Evolutionary conservation across 2,329 filamentous ascomycete species (phyloP).

Genomic region (Aureobasidium sp.): DNA sequence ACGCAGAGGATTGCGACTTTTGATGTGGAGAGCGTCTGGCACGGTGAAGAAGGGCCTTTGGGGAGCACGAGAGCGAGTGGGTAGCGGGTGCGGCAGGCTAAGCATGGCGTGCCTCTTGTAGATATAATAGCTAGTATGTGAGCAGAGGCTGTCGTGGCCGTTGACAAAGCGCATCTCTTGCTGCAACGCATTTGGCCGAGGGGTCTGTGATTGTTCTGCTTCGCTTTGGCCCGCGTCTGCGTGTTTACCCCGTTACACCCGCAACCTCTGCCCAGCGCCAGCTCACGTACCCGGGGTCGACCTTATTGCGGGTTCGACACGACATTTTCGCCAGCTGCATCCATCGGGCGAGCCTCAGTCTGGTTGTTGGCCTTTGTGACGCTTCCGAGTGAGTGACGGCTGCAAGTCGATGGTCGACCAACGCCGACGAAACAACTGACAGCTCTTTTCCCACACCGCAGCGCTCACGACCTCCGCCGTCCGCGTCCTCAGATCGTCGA

Average conservation of each 20-base stretch:
- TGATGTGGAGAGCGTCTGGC: constrained; percentile 3
- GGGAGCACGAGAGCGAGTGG: neutral
- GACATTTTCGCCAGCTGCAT: constrained; percentile 8
- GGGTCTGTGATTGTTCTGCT: constrained; percentile 6
- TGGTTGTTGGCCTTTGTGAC: constrained; percentile 6
- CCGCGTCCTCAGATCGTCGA: neutral
- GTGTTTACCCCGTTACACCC: constrained; percentile 15
- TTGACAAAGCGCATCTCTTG: neutral
- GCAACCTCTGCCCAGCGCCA: constrained; percentile 11
- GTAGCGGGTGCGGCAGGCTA: neutral
- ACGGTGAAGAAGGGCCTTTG: constrained; percentile 12
- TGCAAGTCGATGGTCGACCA: neutral
- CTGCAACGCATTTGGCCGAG: constrained; percentile 1
- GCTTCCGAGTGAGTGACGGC: constrained; percentile 1
- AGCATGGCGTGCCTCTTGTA: constrained; percentile 4
- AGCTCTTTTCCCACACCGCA: neutral
- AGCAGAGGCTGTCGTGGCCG: neutral
- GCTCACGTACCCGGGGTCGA: constrained; percentile 11
- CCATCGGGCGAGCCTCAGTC: neutral
- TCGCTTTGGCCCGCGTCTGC: constrained; percentile 13
- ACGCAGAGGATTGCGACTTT: constrained; percentile 11
- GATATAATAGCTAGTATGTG: neutral
- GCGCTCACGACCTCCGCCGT: neutral
- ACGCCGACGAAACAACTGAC: constrained; percentile 3
- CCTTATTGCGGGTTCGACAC: constrained; percentile 7